These are phyloP conservation scores for Saturnispora saitoi DNA, from an alignment of 805 yeast species.

Conservation along the genomic window DNA sequence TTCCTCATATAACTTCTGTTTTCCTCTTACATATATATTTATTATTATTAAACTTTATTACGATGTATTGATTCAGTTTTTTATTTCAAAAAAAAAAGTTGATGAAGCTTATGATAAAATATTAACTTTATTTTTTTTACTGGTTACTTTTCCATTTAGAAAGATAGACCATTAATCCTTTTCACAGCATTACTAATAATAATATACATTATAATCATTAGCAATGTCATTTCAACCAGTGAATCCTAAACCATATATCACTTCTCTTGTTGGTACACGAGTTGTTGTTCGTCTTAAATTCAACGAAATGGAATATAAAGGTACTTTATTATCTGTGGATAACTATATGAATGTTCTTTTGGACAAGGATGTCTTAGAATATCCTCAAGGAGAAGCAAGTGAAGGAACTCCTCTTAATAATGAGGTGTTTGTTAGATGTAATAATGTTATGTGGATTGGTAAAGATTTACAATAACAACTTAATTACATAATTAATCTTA, in stretches of 20 bases:
- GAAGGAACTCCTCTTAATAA: conserved; percentile 21
- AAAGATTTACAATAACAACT: conserved; percentile 35
- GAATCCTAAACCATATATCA: conserved; percentile 86
- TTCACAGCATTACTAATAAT: too few species aligned
- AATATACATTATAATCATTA: too few species aligned
- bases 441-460: conserved; percentile 75
- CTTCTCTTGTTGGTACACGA: conserved; percentile 58
- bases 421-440: conserved; percentile 82
- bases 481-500: background rate
- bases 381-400: conserved; percentile 37
- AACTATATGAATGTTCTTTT: conserved; percentile 87
- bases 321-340: conserved; percentile 70
- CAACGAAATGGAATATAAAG: conserved; percentile 82
- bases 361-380: conserved; percentile 43
- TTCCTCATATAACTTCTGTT: background rate
- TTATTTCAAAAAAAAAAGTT: background rate
- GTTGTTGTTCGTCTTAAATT: conserved; percentile 82
- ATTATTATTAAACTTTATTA: conserved; percentile 1
- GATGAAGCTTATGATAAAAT: background rate
- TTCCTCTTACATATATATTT: conserved; percentile 3
- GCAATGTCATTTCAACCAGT: conserved; percentile 48
- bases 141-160: too few species aligned
- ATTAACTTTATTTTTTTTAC: too few species aligned
- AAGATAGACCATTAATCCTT: too few species aligned
- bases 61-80: background rate